Evolutionary conservation across 306 rosid genomes (phyloP).

Genomic region (Prunus mongolica): DNA sequence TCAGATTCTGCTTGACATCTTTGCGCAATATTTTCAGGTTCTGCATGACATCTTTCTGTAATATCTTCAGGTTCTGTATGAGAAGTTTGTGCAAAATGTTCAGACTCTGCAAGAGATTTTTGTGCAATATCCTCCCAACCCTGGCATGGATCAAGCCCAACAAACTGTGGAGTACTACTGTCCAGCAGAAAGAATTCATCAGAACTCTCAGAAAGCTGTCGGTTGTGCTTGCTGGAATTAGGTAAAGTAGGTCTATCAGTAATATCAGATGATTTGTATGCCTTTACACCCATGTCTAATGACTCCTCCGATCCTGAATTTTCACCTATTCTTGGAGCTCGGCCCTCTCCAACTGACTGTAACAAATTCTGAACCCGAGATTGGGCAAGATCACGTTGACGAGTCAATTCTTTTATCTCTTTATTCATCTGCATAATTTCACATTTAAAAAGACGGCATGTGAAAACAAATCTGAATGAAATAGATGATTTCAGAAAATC

Average conservation of each 20-base stretch:
- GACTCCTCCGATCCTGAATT: conserved; percentile 27
- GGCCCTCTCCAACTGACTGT: conserved; percentile 41
- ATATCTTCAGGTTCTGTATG: not conserved
- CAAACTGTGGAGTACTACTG: conserved; percentile 36
- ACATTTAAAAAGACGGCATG: conserved; percentile 4
- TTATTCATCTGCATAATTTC: conserved; percentile 60
- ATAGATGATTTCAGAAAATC: not conserved
- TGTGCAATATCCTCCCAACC: conserved; percentile 55
- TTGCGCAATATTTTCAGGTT: not conserved
- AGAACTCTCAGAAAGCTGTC: conserved; percentile 28
- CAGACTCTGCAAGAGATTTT: conserved; percentile 25
- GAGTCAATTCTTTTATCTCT: conserved; percentile 64
- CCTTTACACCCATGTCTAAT: conserved; percentile 17
- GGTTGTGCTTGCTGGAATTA: conserved; percentile 29
- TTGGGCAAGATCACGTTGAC: conserved; percentile 70
- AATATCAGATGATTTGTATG: conserved; percentile 15
- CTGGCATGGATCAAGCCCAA: conserved; percentile 43
- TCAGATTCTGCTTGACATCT: conserved; percentile 10
- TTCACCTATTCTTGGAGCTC: conserved; percentile 25
- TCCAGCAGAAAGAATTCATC: conserved; percentile 55
- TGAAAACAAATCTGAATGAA: not conserved
- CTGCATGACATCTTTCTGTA: not conserved
- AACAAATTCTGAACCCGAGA: conserved; percentile 52
- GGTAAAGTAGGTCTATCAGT: conserved; percentile 17
- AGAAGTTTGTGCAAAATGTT: conserved; percentile 27